Evolutionary conservation across 768 basidiomycete genomes (phyloP), one percentile per base, ranked within the genome.

Genomic region (Lactifluus hygrophoroides): DNA sequence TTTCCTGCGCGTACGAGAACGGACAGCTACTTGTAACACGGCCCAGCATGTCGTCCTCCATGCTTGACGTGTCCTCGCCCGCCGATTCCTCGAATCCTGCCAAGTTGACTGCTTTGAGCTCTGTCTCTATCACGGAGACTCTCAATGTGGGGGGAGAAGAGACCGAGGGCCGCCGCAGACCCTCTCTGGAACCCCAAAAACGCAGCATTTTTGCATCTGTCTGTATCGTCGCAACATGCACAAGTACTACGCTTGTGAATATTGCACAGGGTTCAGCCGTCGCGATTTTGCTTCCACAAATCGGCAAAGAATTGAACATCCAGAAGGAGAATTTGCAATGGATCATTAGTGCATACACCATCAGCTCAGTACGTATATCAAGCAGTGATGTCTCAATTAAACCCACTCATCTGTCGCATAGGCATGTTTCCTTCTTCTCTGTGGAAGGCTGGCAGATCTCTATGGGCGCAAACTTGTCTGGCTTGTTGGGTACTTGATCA

Each of bases 341-440:
- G 87, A 71, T 86, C 16, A 63, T 79, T 8, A 83, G 83, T 23
- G 85, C 84, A 0, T 89, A 84, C 65, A 72, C 86, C 1, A 69
- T 89, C 55, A 85, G 81, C 65, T 84, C 83, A 13, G 85, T 85
- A 14, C n/a, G 76, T 70, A 11, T 21, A 32, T 23, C 42, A 17
- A 27, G 17, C 13, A 28, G 25, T 17, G 11, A 16, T 34, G 23
- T 34, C 11, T 7, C 34, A 3, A 6, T 35, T 19, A 35, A 28
- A 11, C 28, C 7, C 3, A 16, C 44, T 45, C 4, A 54, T 44
- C 44, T 40, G 45, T 9, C 19, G 17, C 25, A 14, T 58, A 89
- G 88, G 88, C 85, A 7, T 93, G 90, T 65, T 73, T 92, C 11
- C 77, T 92, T 3, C 75, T 93, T 10, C 77, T 89, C 14, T 83